Evolutionary conservation across 768 basidiomycete genomes (phyloP).

Genomic region (Paxillus ammoniavirescens): DNA sequence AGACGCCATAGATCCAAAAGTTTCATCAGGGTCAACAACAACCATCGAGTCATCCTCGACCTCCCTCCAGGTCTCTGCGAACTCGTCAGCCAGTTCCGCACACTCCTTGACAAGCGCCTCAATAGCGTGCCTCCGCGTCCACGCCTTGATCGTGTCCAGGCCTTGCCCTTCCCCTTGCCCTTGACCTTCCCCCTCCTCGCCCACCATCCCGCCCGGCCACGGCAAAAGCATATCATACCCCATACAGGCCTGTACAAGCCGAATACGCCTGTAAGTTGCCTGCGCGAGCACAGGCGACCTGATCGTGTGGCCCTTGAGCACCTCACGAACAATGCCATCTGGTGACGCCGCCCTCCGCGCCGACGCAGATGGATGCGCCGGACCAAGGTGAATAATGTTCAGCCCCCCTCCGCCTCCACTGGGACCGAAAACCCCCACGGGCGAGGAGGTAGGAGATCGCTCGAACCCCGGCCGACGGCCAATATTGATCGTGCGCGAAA

Average conservation of each 20-base stretch:
- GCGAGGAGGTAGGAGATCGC: conserved; percentile 37
- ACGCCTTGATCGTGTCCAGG: conserved; percentile 29
- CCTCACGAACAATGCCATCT: not conserved
- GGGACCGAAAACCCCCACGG: conserved; percentile 30
- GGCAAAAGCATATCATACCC: conserved; percentile 62
- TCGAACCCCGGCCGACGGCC: conserved; percentile 41
- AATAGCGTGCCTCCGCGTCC: conserved; percentile 55
- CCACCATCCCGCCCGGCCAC: conserved; percentile 30
- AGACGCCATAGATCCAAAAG: not conserved
- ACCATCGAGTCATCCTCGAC: conserved; percentile 18
- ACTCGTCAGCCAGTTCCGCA: conserved; percentile 58
- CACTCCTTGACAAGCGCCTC: conserved; percentile 54
- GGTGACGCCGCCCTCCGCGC: not conserved
- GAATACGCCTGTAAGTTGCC: conserved; percentile 59
- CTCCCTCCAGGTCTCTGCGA: conserved; percentile 38
- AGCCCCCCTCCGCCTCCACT: conserved; percentile 25
- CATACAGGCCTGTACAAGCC: conserved; percentile 60
- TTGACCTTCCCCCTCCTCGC: too few relatives aligned
- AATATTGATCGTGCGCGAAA: conserved; percentile 17
- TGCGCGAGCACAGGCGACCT: conserved; percentile 51
- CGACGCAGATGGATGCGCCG: conserved; percentile 35
- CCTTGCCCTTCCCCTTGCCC: too few relatives aligned
- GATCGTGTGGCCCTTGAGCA: conserved; percentile 41
- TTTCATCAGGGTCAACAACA: conserved; percentile 6
- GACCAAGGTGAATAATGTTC: conserved; percentile 62